Conservation (phyloP, 345 rosid genomes). For the Eutrema heterophyllum region DNA sequence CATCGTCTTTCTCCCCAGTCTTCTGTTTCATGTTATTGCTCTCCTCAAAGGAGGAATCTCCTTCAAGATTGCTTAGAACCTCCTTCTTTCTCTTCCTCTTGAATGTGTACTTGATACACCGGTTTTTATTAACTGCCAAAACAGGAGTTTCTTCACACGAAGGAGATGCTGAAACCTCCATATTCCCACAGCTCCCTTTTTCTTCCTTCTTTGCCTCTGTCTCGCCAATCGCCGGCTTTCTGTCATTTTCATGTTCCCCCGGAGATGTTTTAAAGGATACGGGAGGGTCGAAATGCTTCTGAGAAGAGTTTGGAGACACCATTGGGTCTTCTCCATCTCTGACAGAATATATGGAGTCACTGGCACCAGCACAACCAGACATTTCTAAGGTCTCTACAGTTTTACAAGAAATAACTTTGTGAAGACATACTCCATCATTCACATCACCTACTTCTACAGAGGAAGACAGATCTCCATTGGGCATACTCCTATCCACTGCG, state of each 20-base stretch:
- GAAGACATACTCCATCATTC: conserved; percentile 6
- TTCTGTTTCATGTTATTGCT: conserved; percentile 27
- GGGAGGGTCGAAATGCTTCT: conserved; percentile 18
- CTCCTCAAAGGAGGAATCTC: conserved; percentile 38
- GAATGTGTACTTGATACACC: conserved; percentile 70
- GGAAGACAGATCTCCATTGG: conserved; percentile 11
- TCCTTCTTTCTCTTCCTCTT: conserved; percentile 75
- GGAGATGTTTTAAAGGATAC: conserved; percentile 20
- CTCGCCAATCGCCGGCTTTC: conserved; percentile 15
- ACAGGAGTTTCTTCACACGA: no score
- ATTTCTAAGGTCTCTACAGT: conserved; percentile 5
- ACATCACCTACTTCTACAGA: conserved; percentile 17
- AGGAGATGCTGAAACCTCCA: conserved; percentile 35
- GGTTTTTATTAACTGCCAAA: conserved; percentile 32
- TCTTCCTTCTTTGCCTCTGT: conserved; percentile 31
- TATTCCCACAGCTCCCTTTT: conserved; percentile 23
- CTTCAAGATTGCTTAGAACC: conserved; percentile 44
- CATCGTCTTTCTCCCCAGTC: conserved; percentile 39
- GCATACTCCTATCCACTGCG: conserved; percentile 42
- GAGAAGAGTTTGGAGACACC: conserved; percentile 17
- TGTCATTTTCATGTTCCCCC: conserved; percentile 12
- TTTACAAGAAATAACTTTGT: background rate
- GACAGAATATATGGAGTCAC: conserved; percentile 9
- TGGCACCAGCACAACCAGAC: conserved; percentile 17
- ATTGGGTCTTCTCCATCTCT: background rate